Evolutionary conservation across 148 eudicot genomes (phyloP).

Genomic region (Cornus florida): DNA sequence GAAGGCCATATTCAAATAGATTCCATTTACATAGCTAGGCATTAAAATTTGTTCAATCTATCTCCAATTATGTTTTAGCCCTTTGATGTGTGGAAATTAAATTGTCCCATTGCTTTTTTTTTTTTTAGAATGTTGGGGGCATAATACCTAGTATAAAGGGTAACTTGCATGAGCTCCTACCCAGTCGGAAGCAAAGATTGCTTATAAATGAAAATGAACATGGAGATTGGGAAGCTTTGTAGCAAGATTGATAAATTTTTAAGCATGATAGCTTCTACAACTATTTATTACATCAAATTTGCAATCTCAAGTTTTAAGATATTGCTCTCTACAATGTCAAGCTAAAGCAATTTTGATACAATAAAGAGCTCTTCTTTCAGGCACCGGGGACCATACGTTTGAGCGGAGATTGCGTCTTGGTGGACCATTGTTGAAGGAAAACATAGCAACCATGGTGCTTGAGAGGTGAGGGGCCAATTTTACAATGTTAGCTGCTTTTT

Average conservation of each 20-base stretch:
- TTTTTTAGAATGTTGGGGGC: background rate
- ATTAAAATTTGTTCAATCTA: background rate
- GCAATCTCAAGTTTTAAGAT: no score
- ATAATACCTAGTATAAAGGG: background rate
- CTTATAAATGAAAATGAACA: no score
- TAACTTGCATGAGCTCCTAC: no score
- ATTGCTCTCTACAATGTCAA: background rate
- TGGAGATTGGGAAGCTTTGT: no score
- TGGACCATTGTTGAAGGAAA: constrained; percentile 86
- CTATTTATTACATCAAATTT: no score
- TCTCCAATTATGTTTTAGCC: background rate
- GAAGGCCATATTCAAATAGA: background rate
- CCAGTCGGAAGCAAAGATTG: no score
- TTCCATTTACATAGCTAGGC: background rate
- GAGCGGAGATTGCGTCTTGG: constrained; percentile 94
- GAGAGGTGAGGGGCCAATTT: constrained; percentile 65
- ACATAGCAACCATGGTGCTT: constrained; percentile 97
- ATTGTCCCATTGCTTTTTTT: no score
- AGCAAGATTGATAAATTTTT: no score
- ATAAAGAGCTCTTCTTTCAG: constrained; percentile 35
- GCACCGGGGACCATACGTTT: constrained; percentile 97
- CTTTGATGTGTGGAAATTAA: background rate
- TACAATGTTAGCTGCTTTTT: background rate
- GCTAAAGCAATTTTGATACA: constrained; percentile 13
- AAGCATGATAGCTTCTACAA: no score